Base-by-base conservation (phyloP, 768 basidiomycete species). In the Tricholoma furcatifolium region DNA sequence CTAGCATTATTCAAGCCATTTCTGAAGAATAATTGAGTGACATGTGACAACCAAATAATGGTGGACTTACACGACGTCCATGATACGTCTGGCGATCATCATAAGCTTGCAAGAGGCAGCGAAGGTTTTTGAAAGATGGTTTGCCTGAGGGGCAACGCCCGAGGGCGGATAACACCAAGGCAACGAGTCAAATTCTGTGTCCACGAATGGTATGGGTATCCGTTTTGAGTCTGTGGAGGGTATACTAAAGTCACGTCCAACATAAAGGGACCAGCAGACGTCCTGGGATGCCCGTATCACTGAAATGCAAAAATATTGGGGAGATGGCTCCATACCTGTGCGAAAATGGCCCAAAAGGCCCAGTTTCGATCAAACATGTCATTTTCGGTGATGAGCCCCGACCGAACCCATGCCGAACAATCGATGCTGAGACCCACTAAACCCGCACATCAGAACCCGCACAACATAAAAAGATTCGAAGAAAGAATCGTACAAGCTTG, bases 181-280 rank as follows among this genome's bases (percentile, higher is more conserved):
- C 56, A 74, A 65, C 47, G 76, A 65, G 60, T 84, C 82, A 46
- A 78, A 74, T n/a, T 77, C 74, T 0, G 67, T 56, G 31, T 80
- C 76, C 10, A 80, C 74, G 53, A 74, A 75, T 2, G 81, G 80
- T 49, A 79, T 67, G 0, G 77, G 70, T 45, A 80, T 70, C 14
- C 63, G 65, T 38, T 70, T 67, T 24, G 45, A 47, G 40, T 8
- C 30, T 20, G 68, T 63, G 6, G 68, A 62, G 1, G 76, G 62
- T 20, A 82, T 71, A 49, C 74, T 76, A 61, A 78, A 81, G 47
- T 84, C 82, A 17, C 84, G 74, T 7, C 84, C 84, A n/a, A 84
- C 82, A 46, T 84, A 84, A 0, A 85, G 69, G 1, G 80, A 82
- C 84, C 84, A 85, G 47, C 81, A 83, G 5, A 82, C 78, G 50